Percentiles rank a stretch among this genome's conserved stretches.
Conservation (phyloP, 352 stramenopile genomes). For the Globisporangium sylvaticum region DNA sequence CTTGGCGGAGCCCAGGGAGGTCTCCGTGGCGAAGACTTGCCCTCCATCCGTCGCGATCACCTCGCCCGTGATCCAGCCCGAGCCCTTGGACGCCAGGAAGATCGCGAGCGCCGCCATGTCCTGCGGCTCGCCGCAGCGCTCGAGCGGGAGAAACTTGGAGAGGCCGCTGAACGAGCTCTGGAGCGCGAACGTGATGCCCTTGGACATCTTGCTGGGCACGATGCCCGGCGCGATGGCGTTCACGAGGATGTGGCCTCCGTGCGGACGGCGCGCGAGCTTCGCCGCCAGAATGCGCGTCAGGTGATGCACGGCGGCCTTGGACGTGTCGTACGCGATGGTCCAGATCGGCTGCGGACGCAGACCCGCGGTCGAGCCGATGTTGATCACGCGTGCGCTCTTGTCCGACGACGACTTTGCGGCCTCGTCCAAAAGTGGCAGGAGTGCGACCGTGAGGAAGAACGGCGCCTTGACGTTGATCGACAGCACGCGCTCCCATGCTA, state of each 20-base stretch:
- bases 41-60: constrained; percentile 92
- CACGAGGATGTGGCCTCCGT: constrained; percentile 91
- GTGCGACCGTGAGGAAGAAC: constrained; percentile 90
- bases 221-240: constrained; percentile 93
- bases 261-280: constrained; percentile 82
- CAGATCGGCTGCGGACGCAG: constrained; percentile 83
- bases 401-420: constrained; percentile 37
- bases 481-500: constrained; percentile 91
- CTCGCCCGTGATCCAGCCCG: constrained; percentile 89
- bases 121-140: constrained; percentile 76
- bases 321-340: constrained; percentile 93
- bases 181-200: constrained; percentile 58
- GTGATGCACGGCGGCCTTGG: constrained; percentile 93
- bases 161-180: constrained; percentile 57
- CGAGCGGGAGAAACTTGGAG: constrained; percentile 67
- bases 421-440: constrained; percentile 87
- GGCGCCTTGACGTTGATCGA: constrained; percentile 93
- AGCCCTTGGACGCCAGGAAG: constrained; percentile 88
- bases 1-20: constrained; percentile 29
- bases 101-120: constrained; percentile 93
- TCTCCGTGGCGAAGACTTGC: constrained; percentile 45
- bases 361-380: constrained; percentile 67
- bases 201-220: constrained; percentile 88
- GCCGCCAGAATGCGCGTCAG: constrained; percentile 89
- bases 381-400: constrained; percentile 61